phyloP scores from a whole-genome alignment of 108 stramenopile genomes.

The Mediolabrus comicus region DNA sequence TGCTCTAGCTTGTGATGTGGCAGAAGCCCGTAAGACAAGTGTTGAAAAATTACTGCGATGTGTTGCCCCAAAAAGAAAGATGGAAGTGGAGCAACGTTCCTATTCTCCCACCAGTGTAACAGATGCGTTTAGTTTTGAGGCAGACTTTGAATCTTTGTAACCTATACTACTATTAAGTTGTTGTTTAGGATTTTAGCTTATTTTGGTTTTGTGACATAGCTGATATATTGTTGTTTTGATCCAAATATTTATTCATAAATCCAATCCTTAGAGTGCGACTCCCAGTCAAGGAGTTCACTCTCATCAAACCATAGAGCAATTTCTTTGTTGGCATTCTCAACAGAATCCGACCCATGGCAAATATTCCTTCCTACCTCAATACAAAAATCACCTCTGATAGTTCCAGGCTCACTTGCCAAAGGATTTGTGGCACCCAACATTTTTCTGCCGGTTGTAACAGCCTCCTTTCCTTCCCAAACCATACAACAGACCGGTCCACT shows the following conservation, averaged over 20 bases:
- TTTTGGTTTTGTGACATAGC: not conserved
- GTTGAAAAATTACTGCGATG: conserved; percentile 20
- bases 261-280: conserved; percentile 71
- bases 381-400: conserved; percentile 93
- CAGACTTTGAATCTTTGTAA: conserved; percentile 13
- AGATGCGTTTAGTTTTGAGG: conserved; percentile 14
- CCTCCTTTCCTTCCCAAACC: conserved; percentile 95
- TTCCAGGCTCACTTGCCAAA: conserved; percentile 84
- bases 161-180: not conserved
- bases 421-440: conserved; percentile 97
- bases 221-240: not conserved
- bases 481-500: conserved; percentile 64
- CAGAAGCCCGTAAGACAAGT: conserved; percentile 12
- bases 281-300: conserved; percentile 77
- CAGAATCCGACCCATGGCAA: conserved; percentile 88
- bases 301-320: conserved; percentile 94
- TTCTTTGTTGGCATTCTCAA: conserved; percentile 93
- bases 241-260: conserved; percentile 76
- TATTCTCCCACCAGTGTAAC: conserved; percentile 33
- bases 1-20: conserved; percentile 32
- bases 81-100: conserved; percentile 8
- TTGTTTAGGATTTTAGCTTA: not conserved
- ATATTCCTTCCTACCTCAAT: conserved; percentile 85
- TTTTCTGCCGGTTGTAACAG: conserved; percentile 88
- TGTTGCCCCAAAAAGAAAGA: conserved; percentile 1